Percentiles rank a stretch among this genome's conserved stretches.
Conservation (phyloP, 805 yeast genomes). For the Saccharomycopsis sp. region DNA sequence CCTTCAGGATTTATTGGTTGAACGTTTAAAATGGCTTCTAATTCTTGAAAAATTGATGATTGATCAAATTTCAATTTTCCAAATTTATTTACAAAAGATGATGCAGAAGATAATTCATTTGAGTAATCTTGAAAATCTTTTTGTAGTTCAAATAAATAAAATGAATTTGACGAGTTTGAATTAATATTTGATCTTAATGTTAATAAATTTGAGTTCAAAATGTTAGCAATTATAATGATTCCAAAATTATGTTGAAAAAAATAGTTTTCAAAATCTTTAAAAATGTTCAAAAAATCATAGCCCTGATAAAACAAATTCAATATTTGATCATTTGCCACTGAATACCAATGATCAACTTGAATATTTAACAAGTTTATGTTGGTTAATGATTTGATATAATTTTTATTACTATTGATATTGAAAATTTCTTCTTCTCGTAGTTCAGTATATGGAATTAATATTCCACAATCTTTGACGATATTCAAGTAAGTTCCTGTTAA, state of each 20-base stretch:
- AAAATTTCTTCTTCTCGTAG: background rate
- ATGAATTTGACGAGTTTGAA: slow-evolving; percentile 10
- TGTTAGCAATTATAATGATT: no score
- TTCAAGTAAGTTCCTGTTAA: slow-evolving; percentile 80
- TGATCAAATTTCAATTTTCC: slow-evolving; percentile 29
- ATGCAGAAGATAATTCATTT: slow-evolving; percentile 1
- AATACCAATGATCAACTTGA: slow-evolving; percentile 49
- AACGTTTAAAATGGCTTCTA: slow-evolving; percentile 41
- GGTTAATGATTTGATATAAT: slow-evolving; percentile 22
- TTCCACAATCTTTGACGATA: slow-evolving; percentile 54
- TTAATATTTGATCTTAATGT: background rate
- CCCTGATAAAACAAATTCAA: slow-evolving; percentile 50
- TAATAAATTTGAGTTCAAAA: background rate
- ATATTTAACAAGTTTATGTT: slow-evolving; percentile 34
- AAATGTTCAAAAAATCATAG: slow-evolving; percentile 38
- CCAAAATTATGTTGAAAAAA: slow-evolving; percentile 38
- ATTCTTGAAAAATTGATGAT: slow-evolving; percentile 29
- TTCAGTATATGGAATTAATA: slow-evolving; percentile 22
- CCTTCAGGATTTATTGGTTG: slow-evolving; percentile 45
- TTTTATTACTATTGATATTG: slow-evolving; percentile 5
- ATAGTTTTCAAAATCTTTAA: slow-evolving; percentile 41
- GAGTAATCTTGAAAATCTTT: slow-evolving; percentile 9
- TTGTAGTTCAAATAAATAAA: slow-evolving; percentile 15
- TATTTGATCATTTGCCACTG: slow-evolving; percentile 54
- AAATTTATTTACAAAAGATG: no score